Base-by-base conservation (phyloP, 768 basidiomycete species). In the Russula sp. region DNA sequence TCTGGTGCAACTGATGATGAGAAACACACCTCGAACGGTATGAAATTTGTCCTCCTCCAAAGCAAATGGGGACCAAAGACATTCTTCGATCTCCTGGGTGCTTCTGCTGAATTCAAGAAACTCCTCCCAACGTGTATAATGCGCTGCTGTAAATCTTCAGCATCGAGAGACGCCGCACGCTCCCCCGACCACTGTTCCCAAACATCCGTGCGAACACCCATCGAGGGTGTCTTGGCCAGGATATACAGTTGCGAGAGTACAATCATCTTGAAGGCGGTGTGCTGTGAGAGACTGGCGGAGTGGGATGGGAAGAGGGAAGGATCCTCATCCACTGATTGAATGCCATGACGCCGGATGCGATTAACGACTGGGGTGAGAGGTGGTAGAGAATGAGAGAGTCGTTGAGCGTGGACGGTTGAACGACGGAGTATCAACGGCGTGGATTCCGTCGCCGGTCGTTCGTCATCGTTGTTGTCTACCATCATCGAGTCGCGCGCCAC, bases 51-150 rank as follows among this genome's bases (percentile, higher is more conserved):
- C 70, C 16, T 75, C 72, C 52, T 75, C 72, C 30, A 76, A 61
- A 3, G 75, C 75, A 62, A 83, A 83, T 11, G 71, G 62, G 6
- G 75, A 73, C 84, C 84, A 86, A 30, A 86, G 70, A 16, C 80
- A 74, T 5, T 76, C 75, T 56, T 83, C 76, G 20, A 86, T 74
- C 59, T 84, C 80, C 26, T 69, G 70, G 10, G 75, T 65, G 26
- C 72, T 75, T 20, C 78, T 77, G 57, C 77, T 76, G 22, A 75
- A 76, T 18, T 72, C 66, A 11, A 85, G 72, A 69, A 81, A 85
- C 18, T 70, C 61, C 6, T 70, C 67, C 83, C 83, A 84, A 79
- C 59, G 9, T 69, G 68, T 5, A 69, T 48, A 22, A 80, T 69
- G 38, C 72, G 73, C 10, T 69, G 67, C 49, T 82, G 78, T 3